These are phyloP conservation scores for Globisporangium heterothallicum DNA, from an alignment of 352 stramenopile genomes.

Conservation along the genomic window DNA sequence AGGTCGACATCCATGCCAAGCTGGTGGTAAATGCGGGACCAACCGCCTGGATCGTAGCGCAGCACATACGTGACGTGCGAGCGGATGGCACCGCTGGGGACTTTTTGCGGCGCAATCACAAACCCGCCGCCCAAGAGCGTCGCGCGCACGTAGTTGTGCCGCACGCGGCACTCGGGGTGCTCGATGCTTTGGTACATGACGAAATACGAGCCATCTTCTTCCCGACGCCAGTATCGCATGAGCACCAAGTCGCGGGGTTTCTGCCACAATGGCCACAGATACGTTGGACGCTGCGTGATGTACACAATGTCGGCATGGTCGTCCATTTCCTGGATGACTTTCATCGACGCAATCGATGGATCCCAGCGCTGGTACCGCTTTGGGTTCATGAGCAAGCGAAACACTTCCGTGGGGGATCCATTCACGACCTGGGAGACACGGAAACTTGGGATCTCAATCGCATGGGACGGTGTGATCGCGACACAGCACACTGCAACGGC, in stretches of 20 bases:
- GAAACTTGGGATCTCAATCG: constrained; percentile 80
- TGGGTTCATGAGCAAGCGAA: constrained; percentile 79
- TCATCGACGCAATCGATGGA: constrained; percentile 69
- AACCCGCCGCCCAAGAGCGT: constrained; percentile 77
- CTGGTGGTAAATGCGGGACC: constrained; percentile 81
- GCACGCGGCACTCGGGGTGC: constrained; percentile 79
- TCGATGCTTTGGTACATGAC: constrained; percentile 89
- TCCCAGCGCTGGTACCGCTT: constrained; percentile 84
- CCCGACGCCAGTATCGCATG: constrained; percentile 85
- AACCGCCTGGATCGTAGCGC: constrained; percentile 75
- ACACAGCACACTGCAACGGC: constrained; percentile 65
- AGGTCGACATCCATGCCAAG: constrained; percentile 87
- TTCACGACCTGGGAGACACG: constrained; percentile 82
- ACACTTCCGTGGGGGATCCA: constrained; percentile 78
- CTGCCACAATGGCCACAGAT: constrained; percentile 83
- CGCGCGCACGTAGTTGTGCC: constrained; percentile 83
- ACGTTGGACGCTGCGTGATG: constrained; percentile 78
- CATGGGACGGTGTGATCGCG: constrained; percentile 60
- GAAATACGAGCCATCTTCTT: constrained; percentile 87
- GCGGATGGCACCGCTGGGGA: constrained; percentile 67
- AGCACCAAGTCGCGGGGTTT: constrained; percentile 82
- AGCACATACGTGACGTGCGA: constrained; percentile 81
- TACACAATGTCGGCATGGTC: constrained; percentile 88
- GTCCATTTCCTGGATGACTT: constrained; percentile 81
- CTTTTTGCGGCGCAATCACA: constrained; percentile 81